Conservation (phyloP, 2,329 filamentous ascomycete species). For the Fusarium duplospermum region DNA sequence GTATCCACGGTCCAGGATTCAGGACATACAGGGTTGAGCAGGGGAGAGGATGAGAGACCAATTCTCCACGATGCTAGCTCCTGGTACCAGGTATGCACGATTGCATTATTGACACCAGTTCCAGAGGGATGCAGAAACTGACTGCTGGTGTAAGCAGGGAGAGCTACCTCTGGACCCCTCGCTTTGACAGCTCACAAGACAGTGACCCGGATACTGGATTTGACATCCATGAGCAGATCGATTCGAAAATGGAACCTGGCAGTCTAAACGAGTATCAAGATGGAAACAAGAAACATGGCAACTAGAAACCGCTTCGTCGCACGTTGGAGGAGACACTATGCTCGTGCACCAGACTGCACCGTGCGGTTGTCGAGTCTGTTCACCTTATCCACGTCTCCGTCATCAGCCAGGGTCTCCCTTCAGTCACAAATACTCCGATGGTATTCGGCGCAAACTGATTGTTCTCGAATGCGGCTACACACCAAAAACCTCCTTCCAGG, state of each 20-base stretch:
- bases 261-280: slow-evolving; percentile 12
- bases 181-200: not conserved
- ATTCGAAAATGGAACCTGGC: slow-evolving; percentile 7
- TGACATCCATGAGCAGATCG: not conserved
- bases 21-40: slow-evolving; percentile 10
- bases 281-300: slow-evolving; percentile 29
- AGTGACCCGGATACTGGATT: not conserved
- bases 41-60: slow-evolving; percentile 2
- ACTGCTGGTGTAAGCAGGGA: not conserved
- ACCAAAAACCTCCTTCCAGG: not conserved
- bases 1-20: slow-evolving; percentile 21
- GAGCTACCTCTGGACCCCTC: not conserved
- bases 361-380: slow-evolving; percentile 15
- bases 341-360: slow-evolving; percentile 7
- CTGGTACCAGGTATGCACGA: slow-evolving; percentile 5
- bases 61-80: slow-evolving; percentile 23
- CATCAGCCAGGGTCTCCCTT: not conserved
- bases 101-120: slow-evolving; percentile 3
- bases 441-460: slow-evolving; percentile 10
- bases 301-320: slow-evolving; percentile 20
- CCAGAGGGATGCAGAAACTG: slow-evolving; percentile 3
- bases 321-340: slow-evolving; percentile 4
- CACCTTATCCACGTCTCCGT: slow-evolving; percentile 3
- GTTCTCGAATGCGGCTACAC: slow-evolving; percentile 18
- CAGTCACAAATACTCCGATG: not conserved